Evolutionary conservation across 177 flowering plant genomes (phyloP), one percentile per base, ranked within the genome.

Genomic region (Tripterygium wilfordii): DNA sequence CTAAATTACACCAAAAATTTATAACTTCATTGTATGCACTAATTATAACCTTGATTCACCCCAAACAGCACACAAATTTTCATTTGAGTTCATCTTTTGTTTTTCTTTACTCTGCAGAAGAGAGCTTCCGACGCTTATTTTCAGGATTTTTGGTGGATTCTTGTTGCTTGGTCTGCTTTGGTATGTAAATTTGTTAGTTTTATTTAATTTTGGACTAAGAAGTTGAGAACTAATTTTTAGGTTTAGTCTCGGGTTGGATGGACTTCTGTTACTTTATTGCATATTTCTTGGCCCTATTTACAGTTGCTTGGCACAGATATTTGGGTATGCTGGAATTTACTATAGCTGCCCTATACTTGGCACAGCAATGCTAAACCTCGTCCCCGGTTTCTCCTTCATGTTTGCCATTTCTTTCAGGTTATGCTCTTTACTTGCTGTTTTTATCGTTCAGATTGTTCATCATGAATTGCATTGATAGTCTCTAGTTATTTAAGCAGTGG

Each of bases 351-450:
- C 83, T 12, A 70, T 69, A 16, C 72, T 74, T 53, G 67, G 56
- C 31, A 57, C 79, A 2, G 75, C 80, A 8, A 65, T 78, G 77
- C 74, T 72, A 45, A 78, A 78, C 56, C 76, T 75, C 25, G 35
- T 69, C 42, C 83, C 83, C 5, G 77, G 68, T 18, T 56, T 72
- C 36, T 69, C 80, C 21, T 78, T 78, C 53, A 28, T 75, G 19
- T 68, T 74, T 46, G 80, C 80, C 13, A 16, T 78, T 29, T 40
- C 58, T 54, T 72, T 67, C 73, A 61, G 83, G 83, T 77, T 22
- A 26, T 30, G 7, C 12, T 44, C 28, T 19, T 28, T 12, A 14
- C 9, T 27, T 38, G 21, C 17, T 12, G 3, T 15, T 6, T 3
- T 23, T 15, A 32, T 10, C 23, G 21, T 14, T 28, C 7, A 19